phyloP scores from a whole-genome alignment of 2,329 filamentous ascomycete species.

The Xenosphaeropsis pyriputrescens region DNA sequence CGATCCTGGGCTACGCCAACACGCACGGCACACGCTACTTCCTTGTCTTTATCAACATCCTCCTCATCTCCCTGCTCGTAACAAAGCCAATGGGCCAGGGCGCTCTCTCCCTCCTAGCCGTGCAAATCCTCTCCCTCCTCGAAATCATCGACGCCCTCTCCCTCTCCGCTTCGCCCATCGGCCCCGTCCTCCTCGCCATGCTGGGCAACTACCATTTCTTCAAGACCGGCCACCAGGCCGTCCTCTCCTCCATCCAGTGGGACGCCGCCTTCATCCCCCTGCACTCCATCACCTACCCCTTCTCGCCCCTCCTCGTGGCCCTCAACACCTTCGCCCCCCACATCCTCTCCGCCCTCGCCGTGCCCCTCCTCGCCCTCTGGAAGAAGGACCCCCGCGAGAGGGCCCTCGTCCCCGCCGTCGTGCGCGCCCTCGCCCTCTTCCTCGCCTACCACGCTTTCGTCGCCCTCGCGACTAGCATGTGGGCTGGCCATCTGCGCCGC shows the following conservation, averaged over 20 bases:
- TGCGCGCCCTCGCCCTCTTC: conserved; percentile 59
- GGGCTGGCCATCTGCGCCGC: conserved; percentile 74
- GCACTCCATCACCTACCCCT: conserved; percentile 72
- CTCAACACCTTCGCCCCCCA: conserved; percentile 86
- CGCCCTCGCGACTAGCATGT: conserved; percentile 74
- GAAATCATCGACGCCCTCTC: conserved; percentile 47
- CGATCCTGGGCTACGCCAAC: conserved; percentile 83
- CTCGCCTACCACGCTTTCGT: conserved; percentile 72
- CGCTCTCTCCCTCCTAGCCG: conserved; percentile 65
- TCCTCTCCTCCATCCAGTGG: conserved; percentile 83
- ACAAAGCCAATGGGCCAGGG: conserved; percentile 92
- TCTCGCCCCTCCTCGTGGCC: conserved; percentile 66
- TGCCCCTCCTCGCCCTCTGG: conserved; percentile 78
- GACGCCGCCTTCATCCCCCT: conserved; percentile 88
- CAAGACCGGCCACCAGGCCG: conserved; percentile 93
- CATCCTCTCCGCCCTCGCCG: conserved; percentile 64
- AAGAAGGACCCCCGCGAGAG: conserved; percentile 64
- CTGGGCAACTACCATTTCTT: conserved; percentile 92
- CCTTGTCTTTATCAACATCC: conserved; percentile 65
- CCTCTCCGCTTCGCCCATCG: conserved; percentile 56
- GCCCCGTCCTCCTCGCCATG: conserved; percentile 71
- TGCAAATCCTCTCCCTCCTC: conserved; percentile 74
- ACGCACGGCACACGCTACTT: conserved; percentile 86
- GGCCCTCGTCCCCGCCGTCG: conserved; percentile 35
- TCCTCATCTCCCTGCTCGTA: conserved; percentile 62